These are phyloP conservation scores for Malassezia pachydermatis DNA, from an alignment of 1,284 basidiomycete species.

Conservation along the genomic window DNA sequence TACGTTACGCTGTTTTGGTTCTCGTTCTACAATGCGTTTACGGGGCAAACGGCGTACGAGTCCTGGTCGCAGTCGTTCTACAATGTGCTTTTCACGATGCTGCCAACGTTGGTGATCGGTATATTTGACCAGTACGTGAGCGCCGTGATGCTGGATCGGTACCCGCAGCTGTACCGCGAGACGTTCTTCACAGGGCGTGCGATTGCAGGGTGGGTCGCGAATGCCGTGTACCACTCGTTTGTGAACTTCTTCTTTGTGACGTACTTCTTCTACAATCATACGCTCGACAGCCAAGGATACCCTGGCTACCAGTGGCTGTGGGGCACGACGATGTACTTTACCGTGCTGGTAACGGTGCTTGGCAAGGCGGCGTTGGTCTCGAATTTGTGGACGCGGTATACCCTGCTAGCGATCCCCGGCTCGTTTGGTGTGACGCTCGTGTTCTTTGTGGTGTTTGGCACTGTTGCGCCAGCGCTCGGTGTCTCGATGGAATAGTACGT, in stretches of 20 bases:
- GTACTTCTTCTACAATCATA: slow-evolving; percentile 78
- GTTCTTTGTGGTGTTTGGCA: slow-evolving; percentile 80
- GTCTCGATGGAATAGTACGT: slow-evolving; percentile 66
- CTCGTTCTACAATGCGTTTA: slow-evolving; percentile 75
- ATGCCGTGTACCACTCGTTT: slow-evolving; percentile 70
- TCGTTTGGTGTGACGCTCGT: slow-evolving; percentile 90
- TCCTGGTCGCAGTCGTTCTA: slow-evolving; percentile 80
- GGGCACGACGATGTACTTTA: slow-evolving; percentile 88
- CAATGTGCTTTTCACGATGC: slow-evolving; percentile 53
- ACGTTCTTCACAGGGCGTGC: slow-evolving; percentile 36
- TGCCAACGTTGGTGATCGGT: slow-evolving; percentile 93
- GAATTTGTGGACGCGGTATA: slow-evolving; percentile 99
- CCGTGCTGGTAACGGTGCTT: slow-evolving; percentile 83
- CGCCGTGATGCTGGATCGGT: slow-evolving; percentile 87
- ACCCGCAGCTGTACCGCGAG: slow-evolving; percentile 75
- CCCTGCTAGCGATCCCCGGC: slow-evolving; percentile 71
- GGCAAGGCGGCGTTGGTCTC: slow-evolving; percentile 95
- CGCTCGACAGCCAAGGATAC: slow-evolving; percentile 59
- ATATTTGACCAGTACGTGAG: slow-evolving; percentile 97
- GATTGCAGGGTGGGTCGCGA: slow-evolving; percentile 87
- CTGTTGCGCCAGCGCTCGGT: slow-evolving; percentile 68
- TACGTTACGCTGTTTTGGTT: slow-evolving; percentile 99
- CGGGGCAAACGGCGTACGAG: slow-evolving; percentile 94
- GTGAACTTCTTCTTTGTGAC: slow-evolving; percentile 77
- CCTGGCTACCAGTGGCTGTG: slow-evolving; percentile 94